Conservation (phyloP, 148 eudicot genomes). For the Euryodendron excelsum region DNA sequence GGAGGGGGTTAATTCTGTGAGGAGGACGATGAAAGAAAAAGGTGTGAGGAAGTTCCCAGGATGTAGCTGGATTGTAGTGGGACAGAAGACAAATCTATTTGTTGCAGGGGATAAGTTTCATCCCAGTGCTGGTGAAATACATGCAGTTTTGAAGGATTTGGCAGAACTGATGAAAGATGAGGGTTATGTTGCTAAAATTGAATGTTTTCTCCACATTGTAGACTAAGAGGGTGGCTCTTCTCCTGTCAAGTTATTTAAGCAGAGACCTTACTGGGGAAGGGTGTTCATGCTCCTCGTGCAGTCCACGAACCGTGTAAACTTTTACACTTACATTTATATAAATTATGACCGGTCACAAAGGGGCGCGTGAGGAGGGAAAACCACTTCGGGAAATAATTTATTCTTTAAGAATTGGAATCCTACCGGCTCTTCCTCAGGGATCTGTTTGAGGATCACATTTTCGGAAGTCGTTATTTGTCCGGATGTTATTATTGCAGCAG, state of each 20-base stretch:
- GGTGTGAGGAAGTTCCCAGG: conserved; percentile 66
- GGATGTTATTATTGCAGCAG: no score
- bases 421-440: no score
- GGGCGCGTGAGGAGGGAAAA: no score
- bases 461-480: no score
- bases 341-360: no score
- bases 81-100: conserved; percentile 32
- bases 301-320: no score
- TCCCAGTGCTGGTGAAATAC: conserved; percentile 28
- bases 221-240: neutral
- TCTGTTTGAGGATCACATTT: no score
- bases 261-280: no score
- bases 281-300: no score
- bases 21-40: conserved; percentile 68
- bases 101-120: conserved; percentile 34
- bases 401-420: no score
- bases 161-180: conserved; percentile 29
- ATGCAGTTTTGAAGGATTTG: conserved; percentile 31
- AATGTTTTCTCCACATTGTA: conserved; percentile 13
- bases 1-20: conserved; percentile 62
- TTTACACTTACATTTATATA: no score
- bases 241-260: neutral
- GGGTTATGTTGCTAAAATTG: conserved; percentile 17
- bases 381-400: no score
- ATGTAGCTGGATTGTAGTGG: conserved; percentile 64